These are phyloP conservation scores for Camellia oleifera DNA, from an alignment of 179 eudicot species.

Conservation along the genomic window DNA sequence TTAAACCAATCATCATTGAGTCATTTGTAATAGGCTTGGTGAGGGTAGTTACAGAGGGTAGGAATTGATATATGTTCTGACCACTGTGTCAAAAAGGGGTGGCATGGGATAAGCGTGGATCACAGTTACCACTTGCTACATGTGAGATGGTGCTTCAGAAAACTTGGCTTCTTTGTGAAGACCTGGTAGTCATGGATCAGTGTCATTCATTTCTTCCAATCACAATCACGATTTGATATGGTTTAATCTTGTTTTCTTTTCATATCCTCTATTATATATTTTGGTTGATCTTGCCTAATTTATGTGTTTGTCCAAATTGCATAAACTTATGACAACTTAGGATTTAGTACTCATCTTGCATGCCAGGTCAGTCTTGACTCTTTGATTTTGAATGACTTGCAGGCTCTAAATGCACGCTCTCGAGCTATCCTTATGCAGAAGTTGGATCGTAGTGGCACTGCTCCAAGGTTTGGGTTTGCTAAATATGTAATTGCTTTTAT, in stretches of 20 bases:
- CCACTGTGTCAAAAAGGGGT: background rate
- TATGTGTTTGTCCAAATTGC: background rate
- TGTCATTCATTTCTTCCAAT: background rate
- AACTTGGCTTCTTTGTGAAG: background rate
- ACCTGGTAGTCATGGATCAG: background rate
- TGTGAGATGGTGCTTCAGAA: background rate
- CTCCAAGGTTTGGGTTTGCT: constrained; percentile 50
- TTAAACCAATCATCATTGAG: background rate
- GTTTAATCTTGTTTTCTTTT: background rate
- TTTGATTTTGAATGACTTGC: constrained; percentile 14
- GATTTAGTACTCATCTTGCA: background rate
- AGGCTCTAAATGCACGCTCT: constrained; percentile 86
- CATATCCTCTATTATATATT: background rate
- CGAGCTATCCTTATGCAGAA: constrained; percentile 90
- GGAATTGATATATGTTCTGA: background rate
- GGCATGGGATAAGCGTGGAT: constrained; percentile 1
- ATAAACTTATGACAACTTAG: background rate
- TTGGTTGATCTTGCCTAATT: background rate
- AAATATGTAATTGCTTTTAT: background rate
- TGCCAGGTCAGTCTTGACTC: background rate
- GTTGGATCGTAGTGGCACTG: constrained; percentile 74
- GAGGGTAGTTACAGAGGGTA: background rate
- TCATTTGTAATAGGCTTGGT: background rate
- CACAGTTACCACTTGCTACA: background rate
- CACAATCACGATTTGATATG: background rate